phyloP scores from a whole-genome alignment of 768 basidiomycete species.

The Leccinum disarticulatum region DNA sequence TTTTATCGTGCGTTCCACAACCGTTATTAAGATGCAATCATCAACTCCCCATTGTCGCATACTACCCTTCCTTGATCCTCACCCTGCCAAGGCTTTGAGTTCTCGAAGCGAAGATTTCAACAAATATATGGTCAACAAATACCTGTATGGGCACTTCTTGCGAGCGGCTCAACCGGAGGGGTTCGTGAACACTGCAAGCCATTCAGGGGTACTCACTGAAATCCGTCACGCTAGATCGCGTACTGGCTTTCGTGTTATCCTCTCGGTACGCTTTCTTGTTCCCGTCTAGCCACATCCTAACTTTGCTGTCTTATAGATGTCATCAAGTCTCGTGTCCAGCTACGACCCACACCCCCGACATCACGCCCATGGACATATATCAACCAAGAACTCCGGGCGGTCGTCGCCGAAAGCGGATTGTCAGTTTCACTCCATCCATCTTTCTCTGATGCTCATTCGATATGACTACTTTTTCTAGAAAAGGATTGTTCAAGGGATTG shows the following conservation, averaged over 20 bases:
- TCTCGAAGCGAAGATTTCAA: slow-evolving; percentile 75
- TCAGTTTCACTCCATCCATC: slow-evolving; percentile 38
- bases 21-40: neutral
- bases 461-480: slow-evolving; percentile 22
- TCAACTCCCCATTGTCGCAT: neutral
- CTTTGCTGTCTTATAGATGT: slow-evolving; percentile 55
- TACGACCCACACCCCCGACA: slow-evolving; percentile 69
- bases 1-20: neutral
- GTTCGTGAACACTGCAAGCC: slow-evolving; percentile 41
- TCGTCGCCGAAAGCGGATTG: slow-evolving; percentile 73
- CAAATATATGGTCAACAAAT: slow-evolving; percentile 61
- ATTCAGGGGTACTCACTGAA: neutral
- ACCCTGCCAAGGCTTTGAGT: slow-evolving; percentile 70
- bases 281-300: neutral
- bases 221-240: slow-evolving; percentile 12
- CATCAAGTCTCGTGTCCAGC: slow-evolving; percentile 87
- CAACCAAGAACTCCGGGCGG: slow-evolving; percentile 57
- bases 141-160: slow-evolving; percentile 83
- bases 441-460: neutral
- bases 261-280: slow-evolving; percentile 47
- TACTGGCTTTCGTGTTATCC: slow-evolving; percentile 95
- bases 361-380: slow-evolving; percentile 81
- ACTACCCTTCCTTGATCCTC: neutral
- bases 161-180: slow-evolving; percentile 81
- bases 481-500: slow-evolving; percentile 70